Percentiles rank a stretch among this genome's conserved stretches.
Conservation (phyloP, 179 eudicot species). For the Gypsophila paniculata region DNA sequence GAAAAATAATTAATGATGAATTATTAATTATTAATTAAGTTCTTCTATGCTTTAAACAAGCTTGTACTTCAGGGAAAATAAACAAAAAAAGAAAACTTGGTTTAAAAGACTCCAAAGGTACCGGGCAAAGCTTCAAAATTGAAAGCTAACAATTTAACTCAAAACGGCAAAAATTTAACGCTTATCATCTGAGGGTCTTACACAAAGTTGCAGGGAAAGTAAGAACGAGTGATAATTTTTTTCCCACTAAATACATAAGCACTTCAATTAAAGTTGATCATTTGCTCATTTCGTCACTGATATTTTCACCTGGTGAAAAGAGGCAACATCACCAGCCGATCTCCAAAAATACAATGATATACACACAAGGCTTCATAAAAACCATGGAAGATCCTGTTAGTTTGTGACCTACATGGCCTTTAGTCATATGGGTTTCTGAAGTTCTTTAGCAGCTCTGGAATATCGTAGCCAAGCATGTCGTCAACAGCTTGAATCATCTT, state of each 20-base stretch:
- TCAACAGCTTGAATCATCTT: slow-evolving; percentile 87
- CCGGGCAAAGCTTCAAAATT: neutral
- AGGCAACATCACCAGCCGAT: slow-evolving; percentile 12
- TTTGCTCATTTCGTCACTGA: neutral
- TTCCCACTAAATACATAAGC: neutral
- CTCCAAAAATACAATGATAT: slow-evolving; percentile 15
- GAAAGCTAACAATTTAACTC: neutral
- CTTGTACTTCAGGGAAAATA: too few relatives aligned
- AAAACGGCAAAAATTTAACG: neutral
- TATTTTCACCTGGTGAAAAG: neutral
- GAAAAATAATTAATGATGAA: too few relatives aligned
- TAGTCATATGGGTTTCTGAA: slow-evolving; percentile 78
- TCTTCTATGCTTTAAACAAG: too few relatives aligned
- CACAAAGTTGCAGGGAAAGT: neutral
- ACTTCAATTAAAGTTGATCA: neutral
- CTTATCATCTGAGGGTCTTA: neutral
- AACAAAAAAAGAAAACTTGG: too few relatives aligned
- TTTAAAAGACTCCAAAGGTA: neutral
- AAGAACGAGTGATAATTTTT: neutral
- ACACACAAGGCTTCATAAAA: slow-evolving; percentile 21
- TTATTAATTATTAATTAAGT: too few relatives aligned
- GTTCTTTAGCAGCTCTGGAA: slow-evolving; percentile 79
- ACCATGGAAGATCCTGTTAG: neutral
- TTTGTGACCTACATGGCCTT: slow-evolving; percentile 2
- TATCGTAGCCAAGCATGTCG: slow-evolving; percentile 88